These are phyloP conservation scores for Capsella bursapastoris DNA, from an alignment of 345 rosid species.

Conservation along the genomic window DNA sequence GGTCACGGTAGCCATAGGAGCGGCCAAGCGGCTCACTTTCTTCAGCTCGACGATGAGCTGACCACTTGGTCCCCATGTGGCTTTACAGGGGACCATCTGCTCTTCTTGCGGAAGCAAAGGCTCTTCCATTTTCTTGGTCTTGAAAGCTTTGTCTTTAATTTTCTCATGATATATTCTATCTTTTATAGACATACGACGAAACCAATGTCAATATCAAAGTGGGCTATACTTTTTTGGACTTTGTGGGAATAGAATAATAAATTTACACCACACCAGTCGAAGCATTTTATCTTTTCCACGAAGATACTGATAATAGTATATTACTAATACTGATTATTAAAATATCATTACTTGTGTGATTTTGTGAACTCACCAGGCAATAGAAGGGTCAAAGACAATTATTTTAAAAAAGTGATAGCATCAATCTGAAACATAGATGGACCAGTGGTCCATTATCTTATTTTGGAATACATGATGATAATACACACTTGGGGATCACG, in stretches of 20 bases:
- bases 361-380: too few species aligned
- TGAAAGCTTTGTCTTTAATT: neutral
- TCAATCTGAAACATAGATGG: neutral
- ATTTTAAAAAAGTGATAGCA: neutral
- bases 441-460: too few species aligned
- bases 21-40: constrained; percentile 22
- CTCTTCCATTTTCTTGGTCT: constrained; percentile 8
- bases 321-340: too few species aligned
- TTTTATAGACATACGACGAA: neutral
- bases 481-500: neutral
- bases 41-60: constrained; percentile 2
- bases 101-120: constrained; percentile 2
- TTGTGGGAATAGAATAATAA: neutral
- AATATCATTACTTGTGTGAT: too few species aligned
- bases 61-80: neutral
- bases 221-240: too few species aligned
- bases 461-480: too few species aligned
- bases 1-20: constrained; percentile 27
- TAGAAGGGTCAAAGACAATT: neutral
- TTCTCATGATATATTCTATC: neutral
- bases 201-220: neutral
- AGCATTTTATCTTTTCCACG: too few species aligned
- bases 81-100: neutral
- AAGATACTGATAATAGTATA: too few species aligned
- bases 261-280: too few species aligned